Conservation (phyloP, 2,329 filamentous ascomycete genomes). For the Coniochaeta sp. region DNA sequence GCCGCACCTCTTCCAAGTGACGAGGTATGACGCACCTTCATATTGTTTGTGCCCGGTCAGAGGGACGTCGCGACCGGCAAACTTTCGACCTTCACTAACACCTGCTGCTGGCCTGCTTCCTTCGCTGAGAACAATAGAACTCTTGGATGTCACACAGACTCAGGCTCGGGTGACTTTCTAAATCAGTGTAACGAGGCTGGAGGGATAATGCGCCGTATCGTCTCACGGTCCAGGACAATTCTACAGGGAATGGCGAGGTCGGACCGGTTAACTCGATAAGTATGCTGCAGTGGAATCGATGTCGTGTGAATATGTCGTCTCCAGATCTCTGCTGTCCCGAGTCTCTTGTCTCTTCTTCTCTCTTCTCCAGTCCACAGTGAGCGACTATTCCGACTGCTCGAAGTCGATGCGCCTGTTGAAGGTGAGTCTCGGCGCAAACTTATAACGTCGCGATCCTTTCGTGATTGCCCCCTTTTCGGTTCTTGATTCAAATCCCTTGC, state of each 20-base stretch:
- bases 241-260: background rate
- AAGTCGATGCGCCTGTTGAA: background rate
- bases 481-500: background rate
- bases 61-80: background rate
- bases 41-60: background rate
- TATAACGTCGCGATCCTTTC: background rate
- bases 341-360: no score
- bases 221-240: background rate
- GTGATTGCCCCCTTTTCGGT: background rate
- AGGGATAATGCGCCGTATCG: background rate
- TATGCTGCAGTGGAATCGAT: background rate
- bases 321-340: background rate
- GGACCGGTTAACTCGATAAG: background rate
- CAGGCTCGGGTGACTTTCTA: background rate
- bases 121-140: background rate
- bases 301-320: background rate
- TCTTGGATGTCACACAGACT: background rate
- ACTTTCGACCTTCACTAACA: background rate
- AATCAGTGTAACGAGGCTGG: background rate
- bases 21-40: constrained; percentile 3
- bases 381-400: background rate
- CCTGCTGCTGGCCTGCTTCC: no score
- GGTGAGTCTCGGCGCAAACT: background rate
- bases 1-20: no score
- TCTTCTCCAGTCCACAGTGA: no score